Conservation (phyloP, 768 basidiomycete genomes). For the Boletus vinaceobasis region DNA sequence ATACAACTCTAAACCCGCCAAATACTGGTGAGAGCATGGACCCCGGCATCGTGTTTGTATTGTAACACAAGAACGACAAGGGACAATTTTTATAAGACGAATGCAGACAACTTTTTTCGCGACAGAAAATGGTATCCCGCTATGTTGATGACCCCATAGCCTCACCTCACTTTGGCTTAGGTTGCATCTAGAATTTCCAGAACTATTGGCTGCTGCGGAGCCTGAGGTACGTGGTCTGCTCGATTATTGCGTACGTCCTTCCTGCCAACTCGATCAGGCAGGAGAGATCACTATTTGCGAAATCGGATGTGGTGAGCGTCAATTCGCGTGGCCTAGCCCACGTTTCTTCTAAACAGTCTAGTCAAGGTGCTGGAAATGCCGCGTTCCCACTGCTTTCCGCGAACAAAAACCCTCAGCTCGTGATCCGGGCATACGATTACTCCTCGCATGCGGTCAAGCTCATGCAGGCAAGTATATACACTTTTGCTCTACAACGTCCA, state of each 20-base stretch:
- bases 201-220: slow-evolving; percentile 68
- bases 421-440: slow-evolving; percentile 85
- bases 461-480: slow-evolving; percentile 61
- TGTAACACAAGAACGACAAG: slow-evolving; percentile 42
- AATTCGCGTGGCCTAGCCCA: neutral
- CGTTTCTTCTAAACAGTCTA: neutral
- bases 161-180: slow-evolving; percentile 32
- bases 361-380: slow-evolving; percentile 87
- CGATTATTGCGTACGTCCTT: neutral
- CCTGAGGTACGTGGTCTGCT: slow-evolving; percentile 47
- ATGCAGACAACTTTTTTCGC: slow-evolving; percentile 87
- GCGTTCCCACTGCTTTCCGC: slow-evolving; percentile 83
- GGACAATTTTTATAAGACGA: slow-evolving; percentile 91
- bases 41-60: slow-evolving; percentile 29
- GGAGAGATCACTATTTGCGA: slow-evolving; percentile 78
- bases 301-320: slow-evolving; percentile 75
- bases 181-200: slow-evolving; percentile 94
- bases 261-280: slow-evolving; percentile 47
- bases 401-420: slow-evolving; percentile 77
- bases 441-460: slow-evolving; percentile 85
- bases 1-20: slow-evolving; percentile 71
- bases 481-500: neutral
- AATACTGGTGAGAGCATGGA: slow-evolving; percentile 52
- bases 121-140: slow-evolving; percentile 76
- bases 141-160: neutral